Base-by-base conservation (phyloP, 2,329 filamentous ascomycete genomes). In the Colletotrichum agaves region DNA sequence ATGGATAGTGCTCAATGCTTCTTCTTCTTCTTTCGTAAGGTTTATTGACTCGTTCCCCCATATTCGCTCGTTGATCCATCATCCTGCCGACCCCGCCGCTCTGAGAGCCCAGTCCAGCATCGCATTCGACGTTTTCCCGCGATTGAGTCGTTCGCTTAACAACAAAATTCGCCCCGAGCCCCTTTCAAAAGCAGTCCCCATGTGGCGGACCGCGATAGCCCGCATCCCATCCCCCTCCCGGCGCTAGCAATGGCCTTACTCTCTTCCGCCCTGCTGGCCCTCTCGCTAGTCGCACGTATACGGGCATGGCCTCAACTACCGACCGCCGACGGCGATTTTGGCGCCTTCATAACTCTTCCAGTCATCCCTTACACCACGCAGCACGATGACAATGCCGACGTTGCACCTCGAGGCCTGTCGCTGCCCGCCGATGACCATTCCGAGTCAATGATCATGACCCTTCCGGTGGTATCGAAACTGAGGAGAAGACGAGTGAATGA, bases 231-330 rank as follows among this genome's bases (percentile, higher is more conserved):
- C 46, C 55, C 31, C 23, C 44, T 53, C 39, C 12, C 57, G 44
- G 53, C 64, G 60, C 44, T 60, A 63, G 64, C 33, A 46, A 67
- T 67, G 64, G 39, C 62, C 41, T 31, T 69, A 17, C 61, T 61
- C 33, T 63, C 52, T 17, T 69, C 59, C 55, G 61, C 57, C 37
- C 46, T 67, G 11, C 53, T 71, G 69, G 70, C 69, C 49, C 47
- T 63, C 11, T 69, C 61, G 39, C 39, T 71, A 27, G 37, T 71
- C 56, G 37, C 58, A 35, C 46, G 43, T 33, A 50, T 33, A 5
- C 57, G 31, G 39, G 70, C 67, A 58, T 71, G 69, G 69, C 67
- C 69, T n/a, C 67, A 68, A 35, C 57, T 71, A 41, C 70, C 70
- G 23, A 61, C 61, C 17, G 62, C 63, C 53, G 69, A 71, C 19